These are phyloP conservation scores for Trichoderma semiorbis DNA, from an alignment of 2,329 filamentous ascomycete species.

Conservation along the genomic window DNA sequence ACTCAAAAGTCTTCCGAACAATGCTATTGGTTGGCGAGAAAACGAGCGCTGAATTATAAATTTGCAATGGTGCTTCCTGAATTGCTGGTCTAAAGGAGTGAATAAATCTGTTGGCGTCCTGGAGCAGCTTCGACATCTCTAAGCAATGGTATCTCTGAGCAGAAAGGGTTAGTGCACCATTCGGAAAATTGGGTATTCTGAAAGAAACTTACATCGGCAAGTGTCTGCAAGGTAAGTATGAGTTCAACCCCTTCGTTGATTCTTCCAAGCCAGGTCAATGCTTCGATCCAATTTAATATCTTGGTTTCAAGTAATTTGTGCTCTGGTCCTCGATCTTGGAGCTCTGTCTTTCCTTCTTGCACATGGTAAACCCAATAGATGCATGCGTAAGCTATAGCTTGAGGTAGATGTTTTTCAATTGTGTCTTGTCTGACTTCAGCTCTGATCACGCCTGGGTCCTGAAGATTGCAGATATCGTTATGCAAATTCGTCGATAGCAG, in stretches of 20 bases:
- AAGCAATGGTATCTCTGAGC: not conserved
- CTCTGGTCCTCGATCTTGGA: not conserved
- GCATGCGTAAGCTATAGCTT: not conserved
- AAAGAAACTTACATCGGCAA: not conserved
- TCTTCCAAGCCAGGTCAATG: not conserved
- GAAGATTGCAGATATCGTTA: not conserved
- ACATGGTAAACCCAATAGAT: not conserved
- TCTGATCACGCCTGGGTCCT: not conserved
- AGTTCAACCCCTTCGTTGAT: not conserved
- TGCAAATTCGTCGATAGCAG: not conserved
- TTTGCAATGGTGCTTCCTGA: not conserved
- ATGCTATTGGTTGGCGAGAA: not conserved
- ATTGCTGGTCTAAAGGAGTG: not conserved
- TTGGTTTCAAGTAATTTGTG: not conserved
- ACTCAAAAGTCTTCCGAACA: not conserved
- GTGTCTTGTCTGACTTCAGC: fast-evolving
- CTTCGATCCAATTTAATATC: not conserved
- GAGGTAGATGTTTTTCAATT: not conserved
- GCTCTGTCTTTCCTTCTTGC: not conserved
- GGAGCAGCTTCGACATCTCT: not conserved
- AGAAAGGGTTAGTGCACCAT: not conserved
- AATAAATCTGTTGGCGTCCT: not conserved
- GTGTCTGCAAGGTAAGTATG: not conserved
- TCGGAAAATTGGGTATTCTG: not conserved
- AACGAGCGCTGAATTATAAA: not conserved